Evolutionary conservation across 1,139 yeast genomes (phyloP).

Genomic region (Tardiomyces blankii): DNA sequence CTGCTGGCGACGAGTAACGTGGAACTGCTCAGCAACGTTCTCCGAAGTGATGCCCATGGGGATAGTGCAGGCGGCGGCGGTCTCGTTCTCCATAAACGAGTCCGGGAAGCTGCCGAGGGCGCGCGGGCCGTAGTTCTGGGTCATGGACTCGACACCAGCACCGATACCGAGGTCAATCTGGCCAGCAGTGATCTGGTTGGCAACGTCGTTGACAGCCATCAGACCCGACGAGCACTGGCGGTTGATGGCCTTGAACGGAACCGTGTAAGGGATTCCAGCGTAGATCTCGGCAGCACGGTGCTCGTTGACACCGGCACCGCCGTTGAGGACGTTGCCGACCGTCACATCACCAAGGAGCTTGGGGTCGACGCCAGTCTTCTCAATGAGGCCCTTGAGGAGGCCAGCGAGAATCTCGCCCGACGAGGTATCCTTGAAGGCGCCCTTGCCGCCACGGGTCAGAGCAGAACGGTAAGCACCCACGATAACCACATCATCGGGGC

Average conservation of each 20-base stretch:
- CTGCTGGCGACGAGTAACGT: constrained; percentile 31
- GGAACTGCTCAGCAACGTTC: constrained; percentile 47
- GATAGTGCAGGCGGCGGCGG: constrained; percentile 54
- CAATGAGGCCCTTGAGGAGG: constrained; percentile 51
- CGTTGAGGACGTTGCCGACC: constrained; percentile 80
- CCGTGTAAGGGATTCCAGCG: constrained; percentile 59
- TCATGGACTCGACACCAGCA: constrained; percentile 90
- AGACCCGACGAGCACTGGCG: constrained; percentile 94
- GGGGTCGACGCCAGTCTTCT: constrained; percentile 50
- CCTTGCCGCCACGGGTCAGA: constrained; percentile 75
- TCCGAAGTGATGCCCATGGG: constrained; percentile 94
- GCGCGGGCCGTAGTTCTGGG: constrained; percentile 70
- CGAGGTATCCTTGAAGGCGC: constrained; percentile 64
- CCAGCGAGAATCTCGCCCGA: constrained; percentile 62
- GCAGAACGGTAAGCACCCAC: constrained; percentile 88
- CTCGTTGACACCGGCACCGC: constrained; percentile 88
- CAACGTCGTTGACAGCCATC: constrained; percentile 81
- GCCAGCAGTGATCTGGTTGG: constrained; percentile 76
- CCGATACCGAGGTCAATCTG: constrained; percentile 89
- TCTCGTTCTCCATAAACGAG: constrained; percentile 32
- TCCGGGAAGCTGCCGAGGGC: constrained; percentile 48
- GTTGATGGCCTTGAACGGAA: constrained; percentile 75
- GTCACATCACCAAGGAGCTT: constrained; percentile 67
- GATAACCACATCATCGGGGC: constrained; percentile 78
- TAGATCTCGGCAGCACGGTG: constrained; percentile 71